Conservation (phyloP, 176 grass and related monocot genomes). For the Ananas comosus region DNA sequence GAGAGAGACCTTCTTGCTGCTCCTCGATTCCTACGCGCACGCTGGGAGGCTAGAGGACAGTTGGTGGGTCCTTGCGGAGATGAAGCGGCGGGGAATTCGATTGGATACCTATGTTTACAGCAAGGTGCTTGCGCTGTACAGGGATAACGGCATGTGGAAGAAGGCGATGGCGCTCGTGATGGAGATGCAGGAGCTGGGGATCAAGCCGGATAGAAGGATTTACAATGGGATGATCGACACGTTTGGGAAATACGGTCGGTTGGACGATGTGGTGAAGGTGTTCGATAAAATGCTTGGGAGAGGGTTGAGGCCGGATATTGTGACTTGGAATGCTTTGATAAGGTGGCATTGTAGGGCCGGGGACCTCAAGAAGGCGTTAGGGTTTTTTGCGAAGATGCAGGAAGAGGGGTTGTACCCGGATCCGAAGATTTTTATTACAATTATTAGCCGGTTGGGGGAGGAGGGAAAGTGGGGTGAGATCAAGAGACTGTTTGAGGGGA, state of each 20-base stretch:
- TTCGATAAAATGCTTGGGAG: slow-evolving; percentile 55
- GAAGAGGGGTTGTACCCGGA: slow-evolving; percentile 63
- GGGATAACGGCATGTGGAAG: slow-evolving; percentile 94
- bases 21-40: slow-evolving; percentile 54
- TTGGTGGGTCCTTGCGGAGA: slow-evolving; percentile 79
- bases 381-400: slow-evolving; percentile 60
- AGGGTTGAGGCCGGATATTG: slow-evolving; percentile 66
- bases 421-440: slow-evolving; percentile 60
- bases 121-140: slow-evolving; percentile 52
- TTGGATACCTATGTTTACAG: slow-evolving; percentile 47
- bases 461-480: slow-evolving; percentile 84
- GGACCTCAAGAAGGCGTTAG: slow-evolving; percentile 52
- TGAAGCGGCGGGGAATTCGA: slow-evolving; percentile 38
- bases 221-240: slow-evolving; percentile 73
- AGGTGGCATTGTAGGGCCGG: slow-evolving; percentile 59
- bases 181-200: slow-evolving; percentile 66
- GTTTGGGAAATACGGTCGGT: slow-evolving; percentile 52
- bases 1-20: slow-evolving; percentile 50
- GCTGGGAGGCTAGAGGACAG: slow-evolving; percentile 66
- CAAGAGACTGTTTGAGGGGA: slow-evolving; percentile 53
- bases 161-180: slow-evolving; percentile 64
- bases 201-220: slow-evolving; percentile 45
- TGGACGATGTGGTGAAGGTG: slow-evolving; percentile 46
- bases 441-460: slow-evolving; percentile 72
- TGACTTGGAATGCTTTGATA: slow-evolving; percentile 65